phyloP scores from a whole-genome alignment of 345 rosid species.

The Anastatica hierochuntica region DNA sequence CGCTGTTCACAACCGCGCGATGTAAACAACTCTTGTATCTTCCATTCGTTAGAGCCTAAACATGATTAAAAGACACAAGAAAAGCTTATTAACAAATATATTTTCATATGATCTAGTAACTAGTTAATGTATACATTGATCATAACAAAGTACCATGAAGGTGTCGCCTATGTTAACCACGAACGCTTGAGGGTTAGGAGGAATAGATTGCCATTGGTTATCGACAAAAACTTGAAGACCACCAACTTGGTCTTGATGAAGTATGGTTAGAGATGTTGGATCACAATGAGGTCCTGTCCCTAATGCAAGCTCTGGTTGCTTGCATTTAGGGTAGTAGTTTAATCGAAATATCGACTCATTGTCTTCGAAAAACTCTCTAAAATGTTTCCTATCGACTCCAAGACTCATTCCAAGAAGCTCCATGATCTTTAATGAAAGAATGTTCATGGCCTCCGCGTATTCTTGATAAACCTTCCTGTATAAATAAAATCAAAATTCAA shows the following conservation, averaged over 20 bases:
- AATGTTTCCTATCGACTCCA: slow-evolving; percentile 14
- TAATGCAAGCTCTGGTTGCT: slow-evolving; percentile 38
- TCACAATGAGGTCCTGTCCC: slow-evolving; percentile 93
- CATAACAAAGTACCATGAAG: slow-evolving; percentile 70
- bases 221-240: slow-evolving; percentile 64
- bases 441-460: slow-evolving; percentile 25
- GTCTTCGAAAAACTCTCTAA: slow-evolving; percentile 37
- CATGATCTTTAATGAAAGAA: slow-evolving; percentile 21
- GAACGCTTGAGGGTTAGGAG: slow-evolving; percentile 50
- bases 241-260: slow-evolving; percentile 74
- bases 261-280: slow-evolving; percentile 72
- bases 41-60: slow-evolving; percentile 19
- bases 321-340: slow-evolving; percentile 63
- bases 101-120: no score
- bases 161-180: slow-evolving; percentile 81
- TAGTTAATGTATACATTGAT: no score
- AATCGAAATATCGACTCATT: slow-evolving; percentile 53
- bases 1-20: slow-evolving; percentile 49
- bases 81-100: no score
- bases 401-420: slow-evolving; percentile 32
- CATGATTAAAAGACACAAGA: neutral
- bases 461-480: slow-evolving; percentile 26
- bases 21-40: slow-evolving; percentile 47
- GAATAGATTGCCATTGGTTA: slow-evolving; percentile 49
- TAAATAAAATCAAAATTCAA: no score